Base-by-base conservation (phyloP, 768 basidiomycete genomes). In the Leucocoprinus sp. region DNA sequence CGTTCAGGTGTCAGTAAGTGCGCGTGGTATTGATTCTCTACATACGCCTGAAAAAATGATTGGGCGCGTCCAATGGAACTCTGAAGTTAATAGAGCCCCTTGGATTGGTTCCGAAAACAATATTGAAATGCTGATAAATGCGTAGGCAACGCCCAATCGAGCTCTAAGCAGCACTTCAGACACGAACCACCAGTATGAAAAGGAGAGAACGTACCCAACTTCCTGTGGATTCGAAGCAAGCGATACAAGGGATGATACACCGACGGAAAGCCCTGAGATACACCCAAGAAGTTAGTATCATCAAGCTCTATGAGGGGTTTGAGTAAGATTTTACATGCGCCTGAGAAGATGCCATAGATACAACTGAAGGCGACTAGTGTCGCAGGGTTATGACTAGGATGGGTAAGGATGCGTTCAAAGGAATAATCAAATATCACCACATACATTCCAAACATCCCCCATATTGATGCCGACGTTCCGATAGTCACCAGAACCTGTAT, bases 261-360 rank as follows among this genome's bases (percentile, higher is more conserved):
- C 48, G n/a, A 68, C 45, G 0, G 67, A 65, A 22, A 68, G 55
- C 57, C 63, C 68, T 69, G 37, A 6, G 14, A 21, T 5, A 19
- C 14, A 9, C 21, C 37, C 5, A n/a, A n/a, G n/a, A n/a, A n/a
- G n/a, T n/a, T n/a, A n/a, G n/a, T n/a, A n/a, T n/a, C n/a, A n/a
- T n/a, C n/a, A n/a, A n/a, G n/a, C n/a, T n/a, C n/a, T n/a, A n/a
- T n/a, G n/a, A 29, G 7, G 28, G 8, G 14, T 29, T 29, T 14
- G 28, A 18, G 12, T 5, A 38, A 26, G 15, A 18, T 53, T 66
- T 49, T 49, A 71, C 70, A 72, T 34, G 69, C 69, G n/a, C 72
- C 71, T 5, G 73, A 67, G 42, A 69, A 67, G 36, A 75, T 55
- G 5, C 74, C 74, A 46, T 76, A 76, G 31, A 76, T 55, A 18